These are phyloP conservation scores for Discostella stelligeroides DNA, from an alignment of 108 stramenopile species.

Conservation along the genomic window DNA sequence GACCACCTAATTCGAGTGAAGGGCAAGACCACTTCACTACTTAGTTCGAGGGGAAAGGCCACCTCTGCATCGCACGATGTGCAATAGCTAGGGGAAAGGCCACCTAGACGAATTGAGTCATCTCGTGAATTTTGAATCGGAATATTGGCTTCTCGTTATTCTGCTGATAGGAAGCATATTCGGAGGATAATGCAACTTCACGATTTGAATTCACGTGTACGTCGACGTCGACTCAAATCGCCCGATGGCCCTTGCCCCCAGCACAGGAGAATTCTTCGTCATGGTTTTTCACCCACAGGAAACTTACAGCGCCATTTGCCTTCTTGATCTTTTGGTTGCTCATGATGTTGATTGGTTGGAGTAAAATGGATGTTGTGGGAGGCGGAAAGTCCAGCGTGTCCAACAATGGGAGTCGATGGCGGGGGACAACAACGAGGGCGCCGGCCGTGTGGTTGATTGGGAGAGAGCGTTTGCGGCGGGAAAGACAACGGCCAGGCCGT, in stretches of 20 bases:
- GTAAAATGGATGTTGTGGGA: not conserved
- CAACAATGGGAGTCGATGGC: not conserved
- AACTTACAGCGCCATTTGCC: constrained; percentile 50
- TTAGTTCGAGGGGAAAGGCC: constrained; percentile 38
- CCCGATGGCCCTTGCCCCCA: constrained; percentile 22
- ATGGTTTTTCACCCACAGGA: not conserved
- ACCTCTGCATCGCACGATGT: constrained; percentile 25
- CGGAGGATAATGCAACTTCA: not conserved
- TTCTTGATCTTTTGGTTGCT: constrained; percentile 58
- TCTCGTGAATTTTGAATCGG: constrained; percentile 22
- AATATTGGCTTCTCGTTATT: constrained; percentile 7
- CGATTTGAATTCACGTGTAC: not conserved
- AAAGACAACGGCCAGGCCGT: too few species aligned
- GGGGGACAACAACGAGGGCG: not conserved
- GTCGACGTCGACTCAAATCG: constrained; percentile 23
- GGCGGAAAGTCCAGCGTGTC: constrained; percentile 17
- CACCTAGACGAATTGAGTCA: constrained; percentile 46
- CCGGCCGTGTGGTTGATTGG: not conserved
- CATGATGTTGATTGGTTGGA: constrained; percentile 11
- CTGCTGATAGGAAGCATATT: constrained; percentile 1
- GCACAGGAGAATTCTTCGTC: not conserved
- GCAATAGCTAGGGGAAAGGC: constrained; percentile 46
- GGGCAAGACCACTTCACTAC: constrained; percentile 25
- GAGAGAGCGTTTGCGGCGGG: too few species aligned
- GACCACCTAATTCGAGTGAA: constrained; percentile 39